Base-by-base conservation (phyloP, 805 yeast species). In the Wickerhamiella shivajii region DNA sequence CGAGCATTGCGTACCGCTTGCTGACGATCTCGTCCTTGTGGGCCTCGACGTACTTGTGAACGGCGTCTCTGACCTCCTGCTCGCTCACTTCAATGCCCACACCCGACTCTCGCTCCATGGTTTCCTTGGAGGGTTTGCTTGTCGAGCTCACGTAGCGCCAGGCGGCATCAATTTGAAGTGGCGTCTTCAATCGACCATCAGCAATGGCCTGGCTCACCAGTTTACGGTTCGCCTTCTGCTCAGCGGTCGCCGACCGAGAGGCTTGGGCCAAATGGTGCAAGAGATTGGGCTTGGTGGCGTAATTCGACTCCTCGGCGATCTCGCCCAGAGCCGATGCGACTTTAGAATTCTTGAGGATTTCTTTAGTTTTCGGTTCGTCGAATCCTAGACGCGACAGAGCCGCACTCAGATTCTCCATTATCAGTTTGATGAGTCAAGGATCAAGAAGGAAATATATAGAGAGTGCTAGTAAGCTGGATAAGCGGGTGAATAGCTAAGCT, bases 291-390 rank as follows among this genome's bases (percentile, higher is more conserved):
- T 74, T 78, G 40, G 74, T 77, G 44, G 71, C 51, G 19, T 29
- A 38, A 21, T 40, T 46, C 18, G 67, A 60, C 34, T 69, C 71
- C 16, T 51, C 47, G 36, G 78, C 62, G 39, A 84, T 66, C 23
- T 68, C 68, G 19, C 63, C 65, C 33, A 90, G 64, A 1, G 93
- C 70, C 25, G 62, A 61, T 12, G 87, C 69, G 25, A 85, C 92
- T 55, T 85, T 85, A 52, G 74, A 74, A 61, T 90, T 87, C 55
- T 83, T 87, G 37, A 72, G 55, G 37, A 84, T 75, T 51, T 90
- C 97, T 31, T 72, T 69, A 39, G 79, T 64, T 53, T 80, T 81
- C 11, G 43, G 33, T 4, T 38, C 43, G 28, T 39, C 50, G 18
- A 47, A 37, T 5, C 50, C 50, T 15, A 45, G 35, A 13, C 41